phyloP scores from a whole-genome alignment of 2,329 filamentous ascomycete species.

The Parastagonospora nodorum region DNA sequence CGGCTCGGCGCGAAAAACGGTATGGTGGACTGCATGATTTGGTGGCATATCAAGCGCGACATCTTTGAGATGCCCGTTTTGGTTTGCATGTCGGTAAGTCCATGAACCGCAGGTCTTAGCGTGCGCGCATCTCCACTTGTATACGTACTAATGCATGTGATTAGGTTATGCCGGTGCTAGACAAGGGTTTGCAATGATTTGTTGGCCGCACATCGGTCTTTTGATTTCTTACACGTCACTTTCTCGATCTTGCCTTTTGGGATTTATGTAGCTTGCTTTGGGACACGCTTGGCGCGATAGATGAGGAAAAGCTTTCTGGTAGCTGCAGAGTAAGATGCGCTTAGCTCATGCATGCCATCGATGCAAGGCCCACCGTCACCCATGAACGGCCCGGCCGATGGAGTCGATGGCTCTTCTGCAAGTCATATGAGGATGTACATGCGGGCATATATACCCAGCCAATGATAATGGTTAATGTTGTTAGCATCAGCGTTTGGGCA shows the following conservation, averaged over 20 bases:
- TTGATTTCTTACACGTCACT: neutral
- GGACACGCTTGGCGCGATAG: no score
- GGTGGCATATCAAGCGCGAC: conserved; percentile 95
- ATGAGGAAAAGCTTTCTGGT: no score
- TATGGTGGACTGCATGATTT: conserved; percentile 92
- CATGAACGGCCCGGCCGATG: no score
- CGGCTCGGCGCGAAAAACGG: conserved; percentile 80
- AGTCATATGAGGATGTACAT: no score
- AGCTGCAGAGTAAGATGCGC: no score
- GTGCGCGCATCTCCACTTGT: neutral
- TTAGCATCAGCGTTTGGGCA: no score
- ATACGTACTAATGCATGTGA: conserved; percentile 28
- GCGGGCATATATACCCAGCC: no score
- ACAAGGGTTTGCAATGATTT: conserved; percentile 25
- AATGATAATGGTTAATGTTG: no score
- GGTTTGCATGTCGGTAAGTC: conserved; percentile 95
- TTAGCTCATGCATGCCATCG: no score
- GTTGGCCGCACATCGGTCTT: neutral
- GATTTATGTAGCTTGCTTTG: no score
- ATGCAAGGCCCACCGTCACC: no score
- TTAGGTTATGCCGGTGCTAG: conserved; percentile 21
- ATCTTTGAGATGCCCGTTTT: conserved; percentile 98
- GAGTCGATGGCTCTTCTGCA: no score
- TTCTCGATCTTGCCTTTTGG: neutral
- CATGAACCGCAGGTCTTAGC: neutral